Base-by-base conservation (phyloP, 768 basidiomycete genomes). In the Kwoniella dejecticola region DNA sequence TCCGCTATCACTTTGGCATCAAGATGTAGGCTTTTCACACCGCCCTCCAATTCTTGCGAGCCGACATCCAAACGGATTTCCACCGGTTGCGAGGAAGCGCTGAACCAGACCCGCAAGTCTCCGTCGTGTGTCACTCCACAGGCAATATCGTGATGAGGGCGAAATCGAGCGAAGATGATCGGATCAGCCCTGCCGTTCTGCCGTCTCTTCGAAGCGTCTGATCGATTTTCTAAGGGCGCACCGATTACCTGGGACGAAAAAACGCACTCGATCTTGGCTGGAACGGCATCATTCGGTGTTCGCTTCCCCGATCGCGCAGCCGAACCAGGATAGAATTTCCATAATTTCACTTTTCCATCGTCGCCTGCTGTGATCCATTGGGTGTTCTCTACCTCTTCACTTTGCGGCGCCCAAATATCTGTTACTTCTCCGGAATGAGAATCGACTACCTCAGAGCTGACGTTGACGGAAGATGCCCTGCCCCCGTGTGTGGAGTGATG, bases 331-430 rank as follows among this genome's bases (percentile, higher is more conserved):
- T 65, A 44, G 12, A 63, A 48, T 29, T 62, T n/a, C 76, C 76
- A 77, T 29, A 70, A 47, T 49, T 77, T 77, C 53, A 75, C 61
- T 17, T 55, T 44, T 10, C 76, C 76, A 48, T 77, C 76, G 42
- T 64, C 61, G 6, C 76, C 74, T 12, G 60, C 74, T 3, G 74
- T 67, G 10, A 75, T 67, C 53, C 67, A 75, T 52, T 60, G 23
- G 4, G 57, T 10, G 11, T 29, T 33, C 15, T 63, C 64, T 5
- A 33, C 13, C 10, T 42, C 36, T 0, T 41, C 44, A 1, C 12
- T 46, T 13, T 65, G 60, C 13, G 67, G 68, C 53, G 64, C 67
- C 66, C 66, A 77, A 3, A 77, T 60, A 31, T 67, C 64, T 10
- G 36, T 31, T 4, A 77, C 58, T 21, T 50, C 57, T 12, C 69